Evolutionary conservation across 192 early-diverging fungal genomes (phyloP).

Genomic region (Coemansia reversa): DNA sequence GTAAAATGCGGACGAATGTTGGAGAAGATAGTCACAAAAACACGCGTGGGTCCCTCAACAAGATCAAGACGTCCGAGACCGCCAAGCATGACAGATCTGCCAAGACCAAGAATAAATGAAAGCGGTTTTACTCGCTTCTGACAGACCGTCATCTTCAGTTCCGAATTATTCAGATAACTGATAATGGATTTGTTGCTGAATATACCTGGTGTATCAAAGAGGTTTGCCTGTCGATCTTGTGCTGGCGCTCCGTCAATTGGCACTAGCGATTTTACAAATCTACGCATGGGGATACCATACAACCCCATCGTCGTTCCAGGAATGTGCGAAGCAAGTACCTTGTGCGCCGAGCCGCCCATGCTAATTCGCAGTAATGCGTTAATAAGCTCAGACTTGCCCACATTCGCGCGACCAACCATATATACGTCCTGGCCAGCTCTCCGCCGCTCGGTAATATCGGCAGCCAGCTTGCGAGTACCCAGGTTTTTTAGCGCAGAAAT

Average conservation of each 20-base stretch:
- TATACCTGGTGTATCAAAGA: slow-evolving; percentile 67
- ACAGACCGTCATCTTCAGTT: slow-evolving; percentile 55
- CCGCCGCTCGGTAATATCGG: slow-evolving; percentile 44
- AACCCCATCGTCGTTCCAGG: slow-evolving; percentile 77
- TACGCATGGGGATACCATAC: slow-evolving; percentile 58
- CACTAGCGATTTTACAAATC: slow-evolving; percentile 54
- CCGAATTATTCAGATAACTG: slow-evolving; percentile 51
- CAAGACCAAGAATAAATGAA: slow-evolving; percentile 57
- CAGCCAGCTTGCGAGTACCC: slow-evolving; percentile 54
- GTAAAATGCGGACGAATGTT: slow-evolving; percentile 61
- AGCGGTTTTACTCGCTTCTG: slow-evolving; percentile 54
- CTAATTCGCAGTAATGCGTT: slow-evolving; percentile 63
- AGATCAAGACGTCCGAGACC: slow-evolving; percentile 63
- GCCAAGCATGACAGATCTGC: slow-evolving; percentile 58
- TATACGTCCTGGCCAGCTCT: slow-evolving; percentile 59
- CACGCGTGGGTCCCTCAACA: slow-evolving; percentile 41
- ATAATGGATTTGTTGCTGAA: slow-evolving; percentile 58
- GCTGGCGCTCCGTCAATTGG: slow-evolving; percentile 26
- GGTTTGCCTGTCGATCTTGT: slow-evolving; percentile 37
- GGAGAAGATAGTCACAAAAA: slow-evolving; percentile 59
- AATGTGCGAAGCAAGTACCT: slow-evolving; percentile 60
- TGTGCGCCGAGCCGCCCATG: slow-evolving; percentile 49
- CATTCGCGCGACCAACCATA: slow-evolving; percentile 73
- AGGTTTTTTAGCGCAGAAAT: slow-evolving; percentile 64
- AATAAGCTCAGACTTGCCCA: slow-evolving; percentile 74